Conservation (phyloP, 169 alveolate species). For the Amoebophrya sp. region DNA sequence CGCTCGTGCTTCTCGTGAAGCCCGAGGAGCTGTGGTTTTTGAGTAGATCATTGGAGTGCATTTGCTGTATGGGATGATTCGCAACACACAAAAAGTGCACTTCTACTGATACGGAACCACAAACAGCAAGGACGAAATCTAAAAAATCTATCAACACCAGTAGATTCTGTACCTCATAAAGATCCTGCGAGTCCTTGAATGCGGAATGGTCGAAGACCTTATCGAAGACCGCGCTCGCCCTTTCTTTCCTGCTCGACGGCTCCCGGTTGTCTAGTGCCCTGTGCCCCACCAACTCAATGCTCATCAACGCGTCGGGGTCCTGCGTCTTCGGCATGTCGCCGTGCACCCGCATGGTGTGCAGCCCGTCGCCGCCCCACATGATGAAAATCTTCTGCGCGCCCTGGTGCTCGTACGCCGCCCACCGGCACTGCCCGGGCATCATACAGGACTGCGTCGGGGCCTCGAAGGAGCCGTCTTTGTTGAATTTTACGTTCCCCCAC, state of each 20-base stretch:
- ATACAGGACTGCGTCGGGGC: conserved; percentile 22
- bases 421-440: conserved; percentile 54
- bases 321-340: background rate
- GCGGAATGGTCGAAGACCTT: background rate
- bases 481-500: conserved; percentile 23
- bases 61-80: no score
- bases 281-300: background rate
- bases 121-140: no score
- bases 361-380: background rate
- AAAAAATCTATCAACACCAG: no score
- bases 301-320: conserved; percentile 8
- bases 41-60: no score
- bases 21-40: background rate
- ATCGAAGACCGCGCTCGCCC: background rate
- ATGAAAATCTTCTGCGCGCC: background rate
- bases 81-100: no score
- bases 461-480: conserved; percentile 20
- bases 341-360: conserved; percentile 21
- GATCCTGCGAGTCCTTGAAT: background rate
- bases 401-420: conserved; percentile 25
- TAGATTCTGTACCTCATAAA: background rate
- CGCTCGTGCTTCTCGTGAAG: conserved; percentile 29
- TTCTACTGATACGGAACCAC: no score
- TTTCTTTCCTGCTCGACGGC: background rate
- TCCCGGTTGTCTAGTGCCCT: background rate